These are phyloP conservation scores for Nematocida major DNA, from an alignment of 371 early-diverging fungal genomes.

Conservation along the genomic window DNA sequence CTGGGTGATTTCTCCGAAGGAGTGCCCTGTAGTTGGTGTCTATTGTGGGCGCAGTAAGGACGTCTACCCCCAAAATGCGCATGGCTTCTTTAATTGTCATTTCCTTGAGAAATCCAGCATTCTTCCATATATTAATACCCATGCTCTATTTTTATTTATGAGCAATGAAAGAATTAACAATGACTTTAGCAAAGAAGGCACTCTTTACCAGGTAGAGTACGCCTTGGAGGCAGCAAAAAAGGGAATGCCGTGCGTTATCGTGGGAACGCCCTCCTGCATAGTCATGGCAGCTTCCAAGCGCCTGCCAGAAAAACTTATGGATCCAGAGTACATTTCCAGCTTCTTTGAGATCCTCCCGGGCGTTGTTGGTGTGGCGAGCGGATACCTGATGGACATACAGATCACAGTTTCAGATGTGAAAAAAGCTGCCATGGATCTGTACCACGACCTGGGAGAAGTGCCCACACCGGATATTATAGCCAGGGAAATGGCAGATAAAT, in stretches of 20 bases:
- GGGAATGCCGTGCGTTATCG: slow-evolving; percentile 55
- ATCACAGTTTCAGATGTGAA: slow-evolving; percentile 40
- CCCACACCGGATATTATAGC: slow-evolving; percentile 63
- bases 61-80: neutral
- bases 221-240: slow-evolving; percentile 64
- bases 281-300: slow-evolving; percentile 58
- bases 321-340: slow-evolving; percentile 43
- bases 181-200: slow-evolving; percentile 63
- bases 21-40: slow-evolving; percentile 26
- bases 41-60: neutral
- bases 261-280: slow-evolving; percentile 48
- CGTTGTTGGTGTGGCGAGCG: slow-evolving; percentile 55
- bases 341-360: slow-evolving; percentile 48
- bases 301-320: slow-evolving; percentile 52
- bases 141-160: slow-evolving; percentile 21
- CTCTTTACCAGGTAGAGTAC: slow-evolving; percentile 63
- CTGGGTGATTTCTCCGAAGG: slow-evolving; percentile 39
- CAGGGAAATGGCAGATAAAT: slow-evolving; percentile 57
- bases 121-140: slow-evolving; percentile 6
- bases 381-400: slow-evolving; percentile 58
- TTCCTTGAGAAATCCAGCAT: slow-evolving; percentile 18
- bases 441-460: slow-evolving; percentile 55
- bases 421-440: slow-evolving; percentile 34
- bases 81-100: slow-evolving; percentile 31
- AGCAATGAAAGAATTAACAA: slow-evolving; percentile 47